Percentiles rank a stretch among this genome's conserved stretches.
Conservation (phyloP, 2,329 filamentous ascomycete genomes). For the Penicillium sp. region DNA sequence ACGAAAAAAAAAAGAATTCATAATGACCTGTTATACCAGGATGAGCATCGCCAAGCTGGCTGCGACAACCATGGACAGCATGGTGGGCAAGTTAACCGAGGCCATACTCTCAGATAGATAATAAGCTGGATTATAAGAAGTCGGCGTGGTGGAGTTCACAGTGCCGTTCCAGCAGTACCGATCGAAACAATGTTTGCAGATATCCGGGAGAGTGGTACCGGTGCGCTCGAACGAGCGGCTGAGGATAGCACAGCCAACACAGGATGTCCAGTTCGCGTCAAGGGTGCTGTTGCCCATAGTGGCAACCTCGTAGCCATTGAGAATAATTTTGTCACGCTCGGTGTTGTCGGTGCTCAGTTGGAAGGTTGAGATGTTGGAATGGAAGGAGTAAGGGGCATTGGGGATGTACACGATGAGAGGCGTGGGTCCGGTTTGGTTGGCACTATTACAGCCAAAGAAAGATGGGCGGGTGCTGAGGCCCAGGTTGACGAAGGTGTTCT, state of each 20-base stretch:
- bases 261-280: constrained; percentile 73
- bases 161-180: constrained; percentile 95
- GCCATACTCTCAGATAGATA: constrained; percentile 10
- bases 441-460: constrained; percentile 74
- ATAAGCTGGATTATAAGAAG: constrained; percentile 43
- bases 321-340: constrained; percentile 75
- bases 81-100: constrained; percentile 9
- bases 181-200: constrained; percentile 73
- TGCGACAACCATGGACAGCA: constrained; percentile 13
- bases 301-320: constrained; percentile 80
- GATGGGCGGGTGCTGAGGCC: constrained; percentile 71
- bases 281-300: constrained; percentile 79
- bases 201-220: constrained; percentile 63
- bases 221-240: constrained; percentile 72
- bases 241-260: constrained; percentile 84
- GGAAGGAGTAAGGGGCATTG: constrained; percentile 73
- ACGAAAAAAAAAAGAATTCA: background rate
- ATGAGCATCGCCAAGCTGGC: constrained; percentile 11
- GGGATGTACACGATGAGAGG: constrained; percentile 86
- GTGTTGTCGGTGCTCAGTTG: constrained; percentile 60
- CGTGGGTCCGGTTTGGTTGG: constrained; percentile 56
- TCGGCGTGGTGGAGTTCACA: constrained; percentile 39
- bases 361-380: constrained; percentile 79
- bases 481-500: constrained; percentile 75
- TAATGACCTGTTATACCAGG: constrained; percentile 4